phyloP scores from a whole-genome alignment of 495 filamentous ascomycete species.

The Daldinia childiae region DNA sequence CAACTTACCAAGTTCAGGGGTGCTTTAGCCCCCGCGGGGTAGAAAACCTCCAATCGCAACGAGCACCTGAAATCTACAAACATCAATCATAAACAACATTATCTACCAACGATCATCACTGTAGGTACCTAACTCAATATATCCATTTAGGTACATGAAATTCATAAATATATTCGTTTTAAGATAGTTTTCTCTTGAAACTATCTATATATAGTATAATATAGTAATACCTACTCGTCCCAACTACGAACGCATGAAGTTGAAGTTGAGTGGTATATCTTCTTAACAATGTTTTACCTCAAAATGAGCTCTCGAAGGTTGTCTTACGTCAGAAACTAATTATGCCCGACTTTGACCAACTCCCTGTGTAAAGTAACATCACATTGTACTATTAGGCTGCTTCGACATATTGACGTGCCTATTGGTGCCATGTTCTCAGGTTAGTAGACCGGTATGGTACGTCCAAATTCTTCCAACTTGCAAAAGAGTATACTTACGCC shows the following conservation, averaged over 20 bases:
- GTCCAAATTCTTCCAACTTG: neutral
- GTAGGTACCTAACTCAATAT: too few relatives aligned
- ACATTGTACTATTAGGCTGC: too few relatives aligned
- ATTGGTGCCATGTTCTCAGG: neutral
- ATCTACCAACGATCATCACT: too few relatives aligned
- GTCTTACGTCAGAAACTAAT: conserved; percentile 1
- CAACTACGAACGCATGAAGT: neutral
- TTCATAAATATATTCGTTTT: neutral
- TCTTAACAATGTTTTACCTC: neutral
- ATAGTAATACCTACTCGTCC: neutral
- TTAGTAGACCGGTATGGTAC: neutral
- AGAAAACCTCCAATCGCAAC: neutral
- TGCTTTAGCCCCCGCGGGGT: neutral
- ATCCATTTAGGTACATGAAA: neutral
- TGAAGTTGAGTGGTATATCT: neutral
- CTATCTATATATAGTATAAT: neutral
- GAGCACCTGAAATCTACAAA: too few relatives aligned
- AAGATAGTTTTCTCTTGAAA: neutral
- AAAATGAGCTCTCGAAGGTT: neutral
- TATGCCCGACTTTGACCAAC: too few relatives aligned
- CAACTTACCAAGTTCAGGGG: neutral
- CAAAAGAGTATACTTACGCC: neutral
- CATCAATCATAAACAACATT: too few relatives aligned
- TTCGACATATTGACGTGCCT: neutral
- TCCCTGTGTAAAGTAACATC: too few relatives aligned